phyloP scores from a whole-genome alignment of 352 stramenopile species.

The Pythium myriotylum region DNA sequence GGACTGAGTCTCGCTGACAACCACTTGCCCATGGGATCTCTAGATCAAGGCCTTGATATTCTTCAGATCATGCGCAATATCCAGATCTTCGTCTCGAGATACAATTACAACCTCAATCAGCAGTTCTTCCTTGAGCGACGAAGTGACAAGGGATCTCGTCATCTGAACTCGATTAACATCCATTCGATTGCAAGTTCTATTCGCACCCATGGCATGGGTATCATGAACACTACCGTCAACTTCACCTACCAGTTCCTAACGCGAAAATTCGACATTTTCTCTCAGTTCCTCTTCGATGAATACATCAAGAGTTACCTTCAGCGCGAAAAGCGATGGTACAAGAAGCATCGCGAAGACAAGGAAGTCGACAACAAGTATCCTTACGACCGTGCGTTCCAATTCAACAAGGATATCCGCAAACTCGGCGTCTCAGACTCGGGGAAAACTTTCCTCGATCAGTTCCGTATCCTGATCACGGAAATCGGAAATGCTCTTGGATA shows the following conservation, averaged over 20 bases:
- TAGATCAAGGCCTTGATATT: constrained; percentile 93
- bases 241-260: constrained; percentile 95
- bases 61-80: constrained; percentile 97
- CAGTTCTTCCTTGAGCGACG: constrained; percentile 94
- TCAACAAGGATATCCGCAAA: constrained; percentile 92
- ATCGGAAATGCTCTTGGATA: constrained; percentile 94
- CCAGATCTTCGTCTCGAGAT: constrained; percentile 88
- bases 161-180: constrained; percentile 94
- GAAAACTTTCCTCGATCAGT: constrained; percentile 90
- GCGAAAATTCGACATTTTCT: constrained; percentile 91
- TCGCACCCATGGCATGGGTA: constrained; percentile 94
- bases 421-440: constrained; percentile 84
- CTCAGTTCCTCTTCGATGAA: constrained; percentile 93
- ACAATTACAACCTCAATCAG: constrained; percentile 97
- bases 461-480: constrained; percentile 90
- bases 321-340: constrained; percentile 93
- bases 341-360: constrained; percentile 89
- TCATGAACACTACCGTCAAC: constrained; percentile 96
- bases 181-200: constrained; percentile 91
- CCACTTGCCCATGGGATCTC: constrained; percentile 91
- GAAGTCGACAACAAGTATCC: constrained; percentile 94
- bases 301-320: constrained; percentile 94
- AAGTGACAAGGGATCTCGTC: constrained; percentile 90
- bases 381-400: constrained; percentile 89
- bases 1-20: constrained; percentile 91